Conservation (phyloP, 1,139 yeast species). For the Casaregolazyma lundiana region DNA sequence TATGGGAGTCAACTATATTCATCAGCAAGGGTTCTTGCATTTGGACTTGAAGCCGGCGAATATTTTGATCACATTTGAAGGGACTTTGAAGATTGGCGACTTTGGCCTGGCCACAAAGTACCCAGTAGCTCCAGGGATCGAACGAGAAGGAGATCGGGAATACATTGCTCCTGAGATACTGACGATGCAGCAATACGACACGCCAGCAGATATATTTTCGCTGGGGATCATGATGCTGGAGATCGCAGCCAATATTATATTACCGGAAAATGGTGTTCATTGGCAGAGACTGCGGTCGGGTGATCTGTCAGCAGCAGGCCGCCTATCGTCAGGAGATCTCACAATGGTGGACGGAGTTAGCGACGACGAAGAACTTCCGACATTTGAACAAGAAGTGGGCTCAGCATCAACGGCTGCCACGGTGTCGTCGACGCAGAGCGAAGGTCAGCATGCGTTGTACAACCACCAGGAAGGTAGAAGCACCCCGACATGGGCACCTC, state of each 20-base stretch:
- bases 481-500: conserved; percentile 79
- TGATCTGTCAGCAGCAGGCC: conserved; percentile 92
- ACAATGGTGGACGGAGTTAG: conserved; percentile 16
- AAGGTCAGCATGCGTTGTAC: conserved; percentile 8
- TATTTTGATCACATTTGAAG: conserved; percentile 90
- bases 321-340: conserved; percentile 66
- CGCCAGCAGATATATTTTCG: conserved; percentile 91
- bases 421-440: conserved; percentile 2
- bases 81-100: conserved; percentile 80
- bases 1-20: conserved; percentile 75
- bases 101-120: conserved; percentile 70
- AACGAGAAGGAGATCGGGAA: conserved; percentile 95
- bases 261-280: conserved; percentile 95
- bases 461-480: conserved; percentile 3
- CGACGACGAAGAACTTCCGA: conserved; percentile 1
- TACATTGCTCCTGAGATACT: conserved; percentile 97
- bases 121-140: conserved; percentile 48
- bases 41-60: conserved; percentile 93
- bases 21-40: conserved; percentile 70
- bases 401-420: conserved; percentile 12
- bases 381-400: conserved; percentile 18
- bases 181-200: conserved; percentile 74
- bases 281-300: conserved; percentile 97
- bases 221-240: conserved; percentile 89
- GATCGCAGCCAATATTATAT: conserved; percentile 88